Conservation (phyloP, 1,284 basidiomycete genomes). For the Sparassis latifolia region DNA sequence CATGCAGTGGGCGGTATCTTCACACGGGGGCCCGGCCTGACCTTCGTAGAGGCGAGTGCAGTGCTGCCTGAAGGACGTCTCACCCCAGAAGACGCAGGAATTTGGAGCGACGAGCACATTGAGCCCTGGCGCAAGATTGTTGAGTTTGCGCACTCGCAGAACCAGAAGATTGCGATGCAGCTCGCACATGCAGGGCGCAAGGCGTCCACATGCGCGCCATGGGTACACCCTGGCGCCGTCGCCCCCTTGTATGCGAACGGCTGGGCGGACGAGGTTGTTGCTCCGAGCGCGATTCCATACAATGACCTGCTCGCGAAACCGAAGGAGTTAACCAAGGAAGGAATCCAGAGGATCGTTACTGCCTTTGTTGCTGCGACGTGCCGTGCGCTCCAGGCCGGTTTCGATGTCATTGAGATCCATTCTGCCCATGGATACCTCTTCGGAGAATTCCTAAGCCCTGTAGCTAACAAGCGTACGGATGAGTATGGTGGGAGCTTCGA, state of each 20-base stretch:
- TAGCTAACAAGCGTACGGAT: constrained; percentile 51
- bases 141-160: constrained; percentile 58
- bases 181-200: constrained; percentile 75
- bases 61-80: constrained; percentile 76
- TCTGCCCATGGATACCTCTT: constrained; percentile 35
- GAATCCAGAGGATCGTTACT: constrained; percentile 52
- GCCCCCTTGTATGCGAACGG: constrained; percentile 41
- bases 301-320: constrained; percentile 43
- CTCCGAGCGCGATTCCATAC: constrained; percentile 54
- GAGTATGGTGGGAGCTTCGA: constrained; percentile 52
- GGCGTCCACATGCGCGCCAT: constrained; percentile 56
- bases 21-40: constrained; percentile 47
- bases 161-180: constrained; percentile 30
- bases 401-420: constrained; percentile 33
- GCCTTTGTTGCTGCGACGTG: constrained; percentile 57
- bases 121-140: constrained; percentile 58
- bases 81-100: constrained; percentile 59
- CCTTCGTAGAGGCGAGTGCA: constrained; percentile 61
- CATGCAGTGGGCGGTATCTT: constrained; percentile 6
- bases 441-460: constrained; percentile 45
- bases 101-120: constrained; percentile 71
- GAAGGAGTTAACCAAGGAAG: constrained; percentile 43
- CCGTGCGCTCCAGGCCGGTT: constrained; percentile 45
- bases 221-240: constrained; percentile 35
- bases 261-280: constrained; percentile 48